phyloP scores from a whole-genome alignment of 371 early-diverging fungal genomes.

The Apophysomyces sp. region DNA sequence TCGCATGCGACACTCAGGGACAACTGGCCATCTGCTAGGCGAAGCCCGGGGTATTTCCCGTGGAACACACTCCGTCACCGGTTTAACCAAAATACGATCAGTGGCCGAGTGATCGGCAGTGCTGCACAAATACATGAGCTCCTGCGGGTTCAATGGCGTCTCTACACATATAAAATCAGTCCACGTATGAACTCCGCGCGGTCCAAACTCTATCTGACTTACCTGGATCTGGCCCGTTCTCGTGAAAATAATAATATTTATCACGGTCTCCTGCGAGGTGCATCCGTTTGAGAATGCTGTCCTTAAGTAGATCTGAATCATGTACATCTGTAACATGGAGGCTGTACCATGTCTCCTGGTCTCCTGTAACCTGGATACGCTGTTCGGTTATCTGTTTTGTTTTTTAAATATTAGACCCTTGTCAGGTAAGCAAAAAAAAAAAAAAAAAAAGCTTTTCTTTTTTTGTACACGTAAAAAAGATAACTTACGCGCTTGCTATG shows the following conservation, averaged over 20 bases:
- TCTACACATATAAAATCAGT: constrained; percentile 11
- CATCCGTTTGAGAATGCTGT: constrained; percentile 48
- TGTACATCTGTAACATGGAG: constrained; percentile 53
- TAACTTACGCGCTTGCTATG: constrained; percentile 19
- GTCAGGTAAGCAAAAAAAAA: constrained; percentile 9
- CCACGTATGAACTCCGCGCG: constrained; percentile 7
- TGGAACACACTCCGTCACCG: constrained; percentile 5
- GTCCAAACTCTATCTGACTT: constrained; percentile 16
- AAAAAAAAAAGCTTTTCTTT: constrained; percentile 6
- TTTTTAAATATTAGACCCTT: background rate
- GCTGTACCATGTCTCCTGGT: constrained; percentile 58
- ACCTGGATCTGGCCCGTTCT: constrained; percentile 52
- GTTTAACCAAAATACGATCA: constrained; percentile 38
- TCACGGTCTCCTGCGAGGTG: constrained; percentile 39
- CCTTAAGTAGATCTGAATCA: constrained; percentile 46
- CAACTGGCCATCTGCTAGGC: background rate
- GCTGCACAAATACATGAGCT: constrained; percentile 35
- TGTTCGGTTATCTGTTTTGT: constrained; percentile 21
- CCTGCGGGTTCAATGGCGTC: constrained; percentile 32
- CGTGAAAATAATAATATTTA: constrained; percentile 50
- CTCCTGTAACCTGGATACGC: constrained; percentile 55
- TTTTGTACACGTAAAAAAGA: constrained; percentile 24
- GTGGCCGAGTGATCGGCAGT: constrained; percentile 42
- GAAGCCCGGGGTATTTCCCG: constrained; percentile 7
- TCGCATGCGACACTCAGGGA: constrained; percentile 3